Evolutionary conservation across 75 land plant genomes (phyloP).

Genomic region (Gnetum montanum): DNA sequence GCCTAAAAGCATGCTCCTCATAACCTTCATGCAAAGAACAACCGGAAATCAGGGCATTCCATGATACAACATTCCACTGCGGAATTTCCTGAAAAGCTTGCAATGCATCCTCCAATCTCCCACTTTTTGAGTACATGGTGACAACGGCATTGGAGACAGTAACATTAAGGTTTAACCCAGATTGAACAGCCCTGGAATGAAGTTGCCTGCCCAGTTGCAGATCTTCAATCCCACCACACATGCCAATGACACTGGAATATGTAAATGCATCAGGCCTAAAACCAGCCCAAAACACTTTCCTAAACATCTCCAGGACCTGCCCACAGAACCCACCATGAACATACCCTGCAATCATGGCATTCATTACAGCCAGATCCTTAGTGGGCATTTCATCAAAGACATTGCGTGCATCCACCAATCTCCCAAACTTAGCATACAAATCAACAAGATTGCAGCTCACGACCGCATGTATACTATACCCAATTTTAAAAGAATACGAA

Average conservation of each 20-base stretch:
- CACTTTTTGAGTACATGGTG: background rate
- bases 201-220: slow-evolving; percentile 37
- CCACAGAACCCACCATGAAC: background rate
- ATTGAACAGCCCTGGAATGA: slow-evolving; percentile 26
- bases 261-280: slow-evolving; percentile 29
- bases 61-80: background rate
- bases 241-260: slow-evolving; percentile 33
- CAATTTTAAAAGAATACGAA: slow-evolving; percentile 13
- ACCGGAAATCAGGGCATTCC: background rate
- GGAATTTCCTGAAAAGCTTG: slow-evolving; percentile 6
- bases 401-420: slow-evolving; percentile 14
- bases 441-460: slow-evolving; percentile 22
- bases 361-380: slow-evolving; percentile 16
- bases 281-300: slow-evolving; percentile 23
- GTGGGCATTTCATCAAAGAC: slow-evolving; percentile 14
- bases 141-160: background rate
- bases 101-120: slow-evolving; percentile 1
- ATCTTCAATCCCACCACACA: slow-evolving; percentile 16
- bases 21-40: slow-evolving; percentile 12
- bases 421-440: slow-evolving; percentile 36
- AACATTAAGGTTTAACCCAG: background rate
- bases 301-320: slow-evolving; percentile 27
- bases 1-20: no score
- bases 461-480: slow-evolving; percentile 7
- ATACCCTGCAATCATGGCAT: slow-evolving; percentile 40